Evolutionary conservation across 352 stramenopile species (phyloP), one percentile per base, ranked within the genome.

Genomic region (Phytophthora crassamura): DNA sequence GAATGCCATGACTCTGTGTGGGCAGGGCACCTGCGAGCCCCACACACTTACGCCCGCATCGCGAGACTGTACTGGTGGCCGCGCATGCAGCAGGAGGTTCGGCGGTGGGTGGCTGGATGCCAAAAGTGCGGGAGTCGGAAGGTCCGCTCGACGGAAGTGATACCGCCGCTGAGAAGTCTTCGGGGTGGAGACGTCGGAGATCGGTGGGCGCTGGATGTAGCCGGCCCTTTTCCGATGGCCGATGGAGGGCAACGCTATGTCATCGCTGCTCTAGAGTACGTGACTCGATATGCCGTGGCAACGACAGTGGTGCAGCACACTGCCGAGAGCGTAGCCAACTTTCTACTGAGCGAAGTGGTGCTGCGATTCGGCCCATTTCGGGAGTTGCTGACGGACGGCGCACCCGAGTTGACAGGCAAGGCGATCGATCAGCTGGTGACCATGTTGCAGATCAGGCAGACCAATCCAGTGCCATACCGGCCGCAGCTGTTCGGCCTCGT

Each of bases 101-200:
- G 5, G 18, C 8, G 18, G 33, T 48, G 41, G 41, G 7, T n/a
- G n/a, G n/a, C n/a, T n/a, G n/a, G n/a, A n/a, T n/a, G n/a, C n/a
- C n/a, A n/a, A n/a, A n/a, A n/a, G n/a, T n/a, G n/a, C n/a, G 11
- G 30, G 1, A 67, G 48, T 7, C 16, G 66, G 0, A 69, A 74
- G 38, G 54, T 36, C 0, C 18, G 59, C 12, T 59, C 66, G 2
- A 6, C 22, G 0, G 12, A 54, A 16, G 33, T 67, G 4, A 57
- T 67, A 1, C 66, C 66, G 7, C 59, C 66, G 15, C 25, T 74
- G 22, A n/a, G 59, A 20, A 74, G 59, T 18, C 15, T 67, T 8
- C 10, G 39, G 4, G 60, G 62, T 4, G 67, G 67, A 1, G 40
- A 32, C 16, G 43, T 70, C 0, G 49, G 67, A n/a, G 56, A 71